Percentiles rank a stretch among this genome's conserved stretches.
Evolutionary conservation across 306 rosid species (phyloP).

Genomic region (Psophocarpus tetragonolobus): DNA sequence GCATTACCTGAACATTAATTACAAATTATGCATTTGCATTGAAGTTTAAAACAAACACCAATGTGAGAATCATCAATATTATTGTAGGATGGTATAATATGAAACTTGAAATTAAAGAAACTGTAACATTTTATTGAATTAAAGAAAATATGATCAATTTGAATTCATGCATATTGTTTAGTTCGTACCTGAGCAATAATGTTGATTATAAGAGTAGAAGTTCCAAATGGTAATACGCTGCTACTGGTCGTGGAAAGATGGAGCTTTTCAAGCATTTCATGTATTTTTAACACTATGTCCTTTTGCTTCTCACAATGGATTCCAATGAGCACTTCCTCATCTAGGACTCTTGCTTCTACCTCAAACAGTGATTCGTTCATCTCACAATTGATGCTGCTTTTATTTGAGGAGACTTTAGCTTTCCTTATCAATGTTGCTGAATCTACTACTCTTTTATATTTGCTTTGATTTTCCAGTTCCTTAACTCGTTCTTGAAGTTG

Average conservation of each 20-base stretch:
- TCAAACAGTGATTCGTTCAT: constrained; percentile 12
- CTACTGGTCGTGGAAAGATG: neutral
- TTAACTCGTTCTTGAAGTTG: neutral
- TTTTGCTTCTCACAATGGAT: constrained; percentile 10
- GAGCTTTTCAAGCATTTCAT: neutral
- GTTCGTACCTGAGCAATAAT: neutral
- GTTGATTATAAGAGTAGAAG: neutral
- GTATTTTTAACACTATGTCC: neutral
- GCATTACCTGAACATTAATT: neutral
- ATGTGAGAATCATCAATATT: neutral
- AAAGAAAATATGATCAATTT: neutral
- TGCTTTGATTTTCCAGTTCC: neutral
- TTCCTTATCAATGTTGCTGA: neutral
- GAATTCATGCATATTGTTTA: neutral
- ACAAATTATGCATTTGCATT: neutral
- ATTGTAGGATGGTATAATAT: neutral
- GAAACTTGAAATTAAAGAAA: neutral
- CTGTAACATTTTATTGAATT: neutral
- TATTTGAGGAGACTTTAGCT: neutral
- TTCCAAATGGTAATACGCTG: neutral
- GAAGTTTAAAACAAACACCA: constrained; percentile 3
- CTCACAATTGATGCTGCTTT: neutral
- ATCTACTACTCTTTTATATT: neutral
- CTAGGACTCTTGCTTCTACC: constrained; percentile 35
- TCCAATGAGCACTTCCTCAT: neutral